Conservation (phyloP, 1,284 basidiomycete genomes). For the Stereum hirsutum region DNA sequence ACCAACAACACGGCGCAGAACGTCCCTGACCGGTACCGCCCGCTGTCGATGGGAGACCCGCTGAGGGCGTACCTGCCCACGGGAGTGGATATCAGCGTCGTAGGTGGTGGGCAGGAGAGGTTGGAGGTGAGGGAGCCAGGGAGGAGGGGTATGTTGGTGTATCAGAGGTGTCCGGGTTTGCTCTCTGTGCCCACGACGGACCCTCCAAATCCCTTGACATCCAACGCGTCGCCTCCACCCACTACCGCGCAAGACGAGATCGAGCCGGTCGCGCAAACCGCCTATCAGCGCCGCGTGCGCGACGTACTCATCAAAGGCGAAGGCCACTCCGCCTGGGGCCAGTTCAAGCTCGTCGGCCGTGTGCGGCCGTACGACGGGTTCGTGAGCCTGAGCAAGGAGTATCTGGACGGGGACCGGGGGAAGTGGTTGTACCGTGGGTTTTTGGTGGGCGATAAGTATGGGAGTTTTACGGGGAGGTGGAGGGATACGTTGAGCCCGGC, state of each 20-base stretch:
- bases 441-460: slow-evolving; percentile 53
- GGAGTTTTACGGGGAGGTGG: slow-evolving; percentile 65
- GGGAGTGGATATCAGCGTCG: slow-evolving; percentile 32
- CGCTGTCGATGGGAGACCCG: slow-evolving; percentile 24
- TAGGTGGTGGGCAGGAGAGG: slow-evolving; percentile 32
- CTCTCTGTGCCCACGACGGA: too few species aligned
- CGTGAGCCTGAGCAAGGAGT: slow-evolving; percentile 64
- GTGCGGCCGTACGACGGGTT: slow-evolving; percentile 65
- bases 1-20: slow-evolving; percentile 12
- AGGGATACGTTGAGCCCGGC: slow-evolving; percentile 58
- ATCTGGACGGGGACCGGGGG: slow-evolving; percentile 58
- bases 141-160: slow-evolving; percentile 26
- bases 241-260: slow-evolving; percentile 10
- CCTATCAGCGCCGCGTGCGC: slow-evolving; percentile 23
- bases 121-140: slow-evolving; percentile 33
- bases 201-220: too few species aligned
- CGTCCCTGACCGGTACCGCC: slow-evolving; percentile 8
- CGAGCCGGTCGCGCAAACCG: slow-evolving; percentile 9
- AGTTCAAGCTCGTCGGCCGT: slow-evolving; percentile 62
- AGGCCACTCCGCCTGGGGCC: slow-evolving; percentile 77
- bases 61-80: slow-evolving; percentile 45
- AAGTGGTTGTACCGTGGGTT: slow-evolving; percentile 73
- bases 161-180: too few species aligned
- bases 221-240: too few species aligned
- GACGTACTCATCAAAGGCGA: slow-evolving; percentile 68